These are phyloP conservation scores for Fusarium paranaense DNA, from an alignment of 2,329 filamentous ascomycete species.

Conservation along the genomic window DNA sequence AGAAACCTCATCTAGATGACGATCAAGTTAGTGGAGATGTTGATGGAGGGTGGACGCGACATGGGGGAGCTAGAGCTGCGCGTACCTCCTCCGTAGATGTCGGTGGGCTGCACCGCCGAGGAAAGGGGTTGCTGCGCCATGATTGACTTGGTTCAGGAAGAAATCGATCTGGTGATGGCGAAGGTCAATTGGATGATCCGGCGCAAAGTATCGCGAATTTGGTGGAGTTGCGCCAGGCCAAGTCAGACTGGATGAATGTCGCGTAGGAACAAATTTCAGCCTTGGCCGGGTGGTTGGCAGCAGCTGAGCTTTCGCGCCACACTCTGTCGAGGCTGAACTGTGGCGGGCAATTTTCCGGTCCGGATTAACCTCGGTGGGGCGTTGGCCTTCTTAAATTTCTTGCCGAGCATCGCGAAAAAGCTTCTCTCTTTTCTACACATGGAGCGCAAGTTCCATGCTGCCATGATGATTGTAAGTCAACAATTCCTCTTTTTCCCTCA, in stretches of 20 bases:
- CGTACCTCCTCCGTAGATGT: slow-evolving; percentile 73
- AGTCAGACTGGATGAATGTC: slow-evolving; percentile 31
- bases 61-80: slow-evolving; percentile 30
- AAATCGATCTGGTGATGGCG: slow-evolving; percentile 18
- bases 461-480: slow-evolving; percentile 55
- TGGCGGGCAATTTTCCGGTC: background rate
- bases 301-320: slow-evolving; percentile 23
- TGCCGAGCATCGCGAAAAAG: slow-evolving; percentile 10
- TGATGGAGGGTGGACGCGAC: slow-evolving; percentile 28
- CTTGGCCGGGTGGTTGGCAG: slow-evolving; percentile 43
- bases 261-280: slow-evolving; percentile 51
- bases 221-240: slow-evolving; percentile 43
- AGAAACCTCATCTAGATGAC: slow-evolving; percentile 86
- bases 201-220: slow-evolving; percentile 40
- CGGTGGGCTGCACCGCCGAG: slow-evolving; percentile 68
- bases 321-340: slow-evolving; percentile 28
- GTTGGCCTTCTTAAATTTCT: slow-evolving; percentile 35
- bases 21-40: slow-evolving; percentile 32
- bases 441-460: slow-evolving; percentile 47
- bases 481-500: background rate
- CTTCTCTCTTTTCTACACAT: slow-evolving; percentile 37
- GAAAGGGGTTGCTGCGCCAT: slow-evolving; percentile 70
- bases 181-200: slow-evolving; percentile 44
- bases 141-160: slow-evolving; percentile 28
- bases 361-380: slow-evolving; percentile 39